These are phyloP conservation scores for Zizania latifolia DNA, from an alignment of 176 grass and related monocot genomes.

Conservation along the genomic window DNA sequence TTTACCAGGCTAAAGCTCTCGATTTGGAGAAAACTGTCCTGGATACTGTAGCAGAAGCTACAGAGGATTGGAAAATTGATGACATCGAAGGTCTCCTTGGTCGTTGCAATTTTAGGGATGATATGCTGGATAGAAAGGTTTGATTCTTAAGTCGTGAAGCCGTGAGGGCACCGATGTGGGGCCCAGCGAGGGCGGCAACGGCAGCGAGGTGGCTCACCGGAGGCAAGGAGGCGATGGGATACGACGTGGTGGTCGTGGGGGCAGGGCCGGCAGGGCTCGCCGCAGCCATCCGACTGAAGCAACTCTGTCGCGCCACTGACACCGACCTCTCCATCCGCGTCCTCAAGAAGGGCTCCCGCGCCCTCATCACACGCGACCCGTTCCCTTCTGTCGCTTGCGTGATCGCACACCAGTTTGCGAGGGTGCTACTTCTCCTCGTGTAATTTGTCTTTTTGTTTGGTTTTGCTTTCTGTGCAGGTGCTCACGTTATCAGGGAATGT, in stretches of 20 bases:
- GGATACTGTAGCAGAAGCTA: conserved; percentile 75
- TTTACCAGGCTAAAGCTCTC: conserved; percentile 82
- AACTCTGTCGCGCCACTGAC: conserved; percentile 70
- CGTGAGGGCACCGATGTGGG: conserved; percentile 15
- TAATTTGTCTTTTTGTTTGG: background rate
- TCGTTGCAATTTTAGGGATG: conserved; percentile 86
- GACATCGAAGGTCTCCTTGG: conserved; percentile 95
- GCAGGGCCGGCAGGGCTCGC: conserved; percentile 78
- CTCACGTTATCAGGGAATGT: conserved; percentile 95
- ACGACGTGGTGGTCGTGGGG: conserved; percentile 85
- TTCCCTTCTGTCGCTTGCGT: too few relatives aligned
- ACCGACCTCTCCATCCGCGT: conserved; percentile 80
- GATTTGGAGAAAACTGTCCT: conserved; percentile 93
- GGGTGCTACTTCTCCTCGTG: background rate
- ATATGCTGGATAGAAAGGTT: conserved; percentile 96
- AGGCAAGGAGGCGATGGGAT: conserved; percentile 61
- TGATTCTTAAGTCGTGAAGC: conserved; percentile 79
- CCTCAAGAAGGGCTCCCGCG: conserved; percentile 73
- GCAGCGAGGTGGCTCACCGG: conserved; percentile 32
- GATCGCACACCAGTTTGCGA: background rate
- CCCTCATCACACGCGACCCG: background rate
- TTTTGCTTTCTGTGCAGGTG: conserved; percentile 40
- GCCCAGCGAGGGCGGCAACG: background rate
- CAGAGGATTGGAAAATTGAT: conserved; percentile 85
- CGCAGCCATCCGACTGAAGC: conserved; percentile 80